A percentile compares a stretch with the other conserved stretches of the same genome.
Conservation (phyloP, 139 green algal species). For the Tetraselmis chui region DNA sequence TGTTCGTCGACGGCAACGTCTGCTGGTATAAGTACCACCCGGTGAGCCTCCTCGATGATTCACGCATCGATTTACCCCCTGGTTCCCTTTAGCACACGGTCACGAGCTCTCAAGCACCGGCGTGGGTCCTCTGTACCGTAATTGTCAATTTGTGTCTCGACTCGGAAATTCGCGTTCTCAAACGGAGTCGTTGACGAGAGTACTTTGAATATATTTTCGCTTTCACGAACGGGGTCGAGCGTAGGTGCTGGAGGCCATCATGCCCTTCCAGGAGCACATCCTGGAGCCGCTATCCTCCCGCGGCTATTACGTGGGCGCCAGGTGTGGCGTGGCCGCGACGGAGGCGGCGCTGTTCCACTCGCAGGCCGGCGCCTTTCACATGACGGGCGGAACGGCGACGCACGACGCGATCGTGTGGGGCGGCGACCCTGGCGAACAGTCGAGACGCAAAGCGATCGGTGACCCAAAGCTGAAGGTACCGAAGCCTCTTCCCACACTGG, state of each 20-base stretch:
- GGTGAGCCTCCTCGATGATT: too few relatives aligned
- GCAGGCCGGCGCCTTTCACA: conserved; percentile 24
- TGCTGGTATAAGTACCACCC: conserved; percentile 14
- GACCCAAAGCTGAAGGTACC: conserved; percentile 40
- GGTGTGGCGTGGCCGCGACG: background rate
- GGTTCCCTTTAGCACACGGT: too few relatives aligned
- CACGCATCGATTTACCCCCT: too few relatives aligned
- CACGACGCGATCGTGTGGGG: conserved; percentile 38
- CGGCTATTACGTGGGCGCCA: background rate
- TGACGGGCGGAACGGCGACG: conserved; percentile 30
- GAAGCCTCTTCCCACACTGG: too few relatives aligned
- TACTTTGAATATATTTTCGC: too few relatives aligned
- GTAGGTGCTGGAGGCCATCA: conserved; percentile 6
- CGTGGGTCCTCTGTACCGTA: too few relatives aligned
- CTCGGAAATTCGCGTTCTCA: too few relatives aligned
- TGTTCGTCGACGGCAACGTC: conserved; percentile 26
- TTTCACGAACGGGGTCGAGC: too few relatives aligned
- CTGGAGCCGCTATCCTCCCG: conserved; percentile 9
- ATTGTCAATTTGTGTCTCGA: too few relatives aligned
- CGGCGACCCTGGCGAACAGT: conserved; percentile 23
- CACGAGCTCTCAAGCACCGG: too few relatives aligned
- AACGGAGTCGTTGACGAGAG: too few relatives aligned
- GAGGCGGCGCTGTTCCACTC: conserved; percentile 20
- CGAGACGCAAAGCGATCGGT: conserved; percentile 18
- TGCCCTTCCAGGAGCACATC: background rate